A percentile compares a stretch with the other conserved stretches of the same genome.
Conservation (phyloP, 257 asterid species). For the Solanum pinnatisectum region DNA sequence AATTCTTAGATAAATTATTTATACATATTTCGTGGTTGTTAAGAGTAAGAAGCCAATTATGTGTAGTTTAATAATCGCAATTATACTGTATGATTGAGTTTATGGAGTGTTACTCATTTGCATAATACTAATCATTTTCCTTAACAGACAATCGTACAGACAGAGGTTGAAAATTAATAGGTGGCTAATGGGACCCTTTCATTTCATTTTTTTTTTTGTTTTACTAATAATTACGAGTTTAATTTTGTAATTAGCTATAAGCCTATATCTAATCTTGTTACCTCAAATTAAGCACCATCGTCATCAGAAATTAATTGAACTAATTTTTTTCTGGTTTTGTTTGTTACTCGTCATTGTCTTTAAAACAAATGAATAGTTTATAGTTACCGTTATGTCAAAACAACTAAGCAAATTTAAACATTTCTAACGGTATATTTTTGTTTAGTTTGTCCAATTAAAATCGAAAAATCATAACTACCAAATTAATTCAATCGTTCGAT, state of each 20-base stretch:
- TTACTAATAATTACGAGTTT: not conserved
- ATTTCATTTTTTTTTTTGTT: not conserved
- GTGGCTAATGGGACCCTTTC: not conserved
- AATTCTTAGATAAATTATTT: not conserved
- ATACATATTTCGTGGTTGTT: not conserved
- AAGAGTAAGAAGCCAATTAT: not conserved
- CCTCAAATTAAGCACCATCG: slow-evolving; percentile 6
- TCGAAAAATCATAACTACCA: not conserved
- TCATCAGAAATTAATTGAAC: not conserved
- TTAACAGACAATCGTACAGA: not conserved
- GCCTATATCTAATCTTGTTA: not conserved
- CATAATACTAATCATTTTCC: not conserved
- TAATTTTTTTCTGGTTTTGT: not conserved
- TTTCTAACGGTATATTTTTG: not conserved
- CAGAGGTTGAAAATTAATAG: not conserved
- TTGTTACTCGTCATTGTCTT: slow-evolving; percentile 14
- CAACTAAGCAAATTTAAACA: not conserved
- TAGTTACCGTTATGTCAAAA: not conserved
- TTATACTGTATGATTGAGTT: not conserved
- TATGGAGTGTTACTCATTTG: not conserved
- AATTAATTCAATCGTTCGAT: not conserved
- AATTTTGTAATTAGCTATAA: not conserved
- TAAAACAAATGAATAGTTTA: not conserved
- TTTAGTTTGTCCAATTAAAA: not conserved
- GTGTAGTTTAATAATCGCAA: not conserved